Evolutionary conservation across 2,329 filamentous ascomycete species (phyloP).

Genomic region (Penicillium sp.): DNA sequence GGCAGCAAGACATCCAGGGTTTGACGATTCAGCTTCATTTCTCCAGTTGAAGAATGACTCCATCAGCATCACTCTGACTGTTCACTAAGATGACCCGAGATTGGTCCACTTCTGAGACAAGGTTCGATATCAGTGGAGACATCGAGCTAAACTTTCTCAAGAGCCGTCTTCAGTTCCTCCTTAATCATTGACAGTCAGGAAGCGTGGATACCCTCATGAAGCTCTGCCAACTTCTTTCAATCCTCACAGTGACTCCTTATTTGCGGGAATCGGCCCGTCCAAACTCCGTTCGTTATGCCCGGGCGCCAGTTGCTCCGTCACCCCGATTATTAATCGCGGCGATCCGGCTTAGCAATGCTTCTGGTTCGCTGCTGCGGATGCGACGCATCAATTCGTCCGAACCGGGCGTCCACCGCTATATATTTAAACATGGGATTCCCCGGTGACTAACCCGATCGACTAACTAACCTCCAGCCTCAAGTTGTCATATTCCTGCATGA

Average conservation of each 20-base stretch:
- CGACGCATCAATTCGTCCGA: conserved; percentile 18
- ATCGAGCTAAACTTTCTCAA: not conserved
- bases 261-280: conserved; percentile 1
- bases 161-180: not conserved
- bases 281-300: not conserved
- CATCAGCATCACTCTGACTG: not conserved
- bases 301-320: conserved; percentile 16
- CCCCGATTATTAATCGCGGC: conserved; percentile 31
- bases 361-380: conserved; percentile 18
- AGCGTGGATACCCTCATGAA: not conserved
- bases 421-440: conserved; percentile 12
- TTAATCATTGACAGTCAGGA: not conserved
- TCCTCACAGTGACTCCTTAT: too few relatives aligned
- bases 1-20: not conserved
- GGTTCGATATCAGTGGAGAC: not conserved
- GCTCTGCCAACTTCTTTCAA: not conserved
- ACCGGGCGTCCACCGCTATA: conserved; percentile 5
- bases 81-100: not conserved
- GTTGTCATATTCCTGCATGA: not conserved
- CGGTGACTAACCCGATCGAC: conserved; percentile 16
- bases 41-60: not conserved
- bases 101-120: not conserved
- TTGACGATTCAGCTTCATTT: not conserved
- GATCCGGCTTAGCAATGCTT: conserved; percentile 15
- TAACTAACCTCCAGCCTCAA: conserved; percentile 8